Evolutionary conservation across 2,329 filamentous ascomycete species (phyloP).

Genomic region (Apiospora aurea): DNA sequence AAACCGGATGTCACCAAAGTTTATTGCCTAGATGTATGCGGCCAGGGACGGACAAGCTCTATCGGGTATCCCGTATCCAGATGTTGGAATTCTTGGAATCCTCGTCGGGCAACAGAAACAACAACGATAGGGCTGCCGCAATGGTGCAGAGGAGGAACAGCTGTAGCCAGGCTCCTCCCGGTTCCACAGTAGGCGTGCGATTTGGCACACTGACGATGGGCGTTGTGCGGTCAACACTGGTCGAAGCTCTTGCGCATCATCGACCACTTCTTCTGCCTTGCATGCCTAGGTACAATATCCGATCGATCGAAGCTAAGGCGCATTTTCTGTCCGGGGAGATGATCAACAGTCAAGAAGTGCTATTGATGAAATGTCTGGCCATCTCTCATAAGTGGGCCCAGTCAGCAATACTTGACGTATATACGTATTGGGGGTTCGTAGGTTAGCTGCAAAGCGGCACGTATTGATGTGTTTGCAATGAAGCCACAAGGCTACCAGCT

Average conservation of each 20-base stretch:
- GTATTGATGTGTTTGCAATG: not conserved
- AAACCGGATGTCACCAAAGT: conserved; percentile 15
- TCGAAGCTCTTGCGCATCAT: not conserved
- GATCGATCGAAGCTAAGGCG: not conserved
- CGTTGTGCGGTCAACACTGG: not conserved
- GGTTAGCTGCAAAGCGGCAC: not conserved
- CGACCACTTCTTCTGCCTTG: not conserved
- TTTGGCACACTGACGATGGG: not conserved
- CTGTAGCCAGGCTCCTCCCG: not conserved
- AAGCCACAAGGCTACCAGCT: not conserved
- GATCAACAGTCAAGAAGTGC: not conserved
- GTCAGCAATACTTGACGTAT: not conserved
- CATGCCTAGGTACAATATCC: not conserved
- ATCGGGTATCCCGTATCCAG: not conserved
- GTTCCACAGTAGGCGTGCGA: not conserved
- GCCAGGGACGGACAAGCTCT: not conserved
- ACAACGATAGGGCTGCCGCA: not conserved
- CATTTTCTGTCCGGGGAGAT: not conserved
- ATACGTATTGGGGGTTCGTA: not conserved
- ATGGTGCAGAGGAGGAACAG: not conserved
- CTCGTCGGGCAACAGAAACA: not conserved
- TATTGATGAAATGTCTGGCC: not conserved
- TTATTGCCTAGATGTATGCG: not conserved
- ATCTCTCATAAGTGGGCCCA: not conserved
- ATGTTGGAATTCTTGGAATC: too few relatives aligned